Percentiles rank a stretch among this genome's conserved stretches.
phyloP scores from a whole-genome alignment of 306 rosid genomes.

The Urtica urens region DNA sequence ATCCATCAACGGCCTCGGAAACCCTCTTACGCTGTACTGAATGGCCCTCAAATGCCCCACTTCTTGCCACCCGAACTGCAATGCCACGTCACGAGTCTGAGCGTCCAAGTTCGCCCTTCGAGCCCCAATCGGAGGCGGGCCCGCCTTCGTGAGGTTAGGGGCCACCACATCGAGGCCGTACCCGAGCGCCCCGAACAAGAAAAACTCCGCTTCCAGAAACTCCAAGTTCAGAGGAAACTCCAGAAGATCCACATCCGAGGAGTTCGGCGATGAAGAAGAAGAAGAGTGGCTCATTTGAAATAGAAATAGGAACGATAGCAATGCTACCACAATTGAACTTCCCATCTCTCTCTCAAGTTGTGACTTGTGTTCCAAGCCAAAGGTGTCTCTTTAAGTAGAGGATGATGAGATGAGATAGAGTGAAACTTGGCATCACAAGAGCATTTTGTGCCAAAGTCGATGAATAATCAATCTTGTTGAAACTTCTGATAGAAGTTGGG shows the following conservation, averaged over 20 bases:
- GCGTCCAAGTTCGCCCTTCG: slow-evolving; percentile 25
- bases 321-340: slow-evolving; percentile 14
- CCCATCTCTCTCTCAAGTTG: not conserved
- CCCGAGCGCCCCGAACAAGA: slow-evolving; percentile 43
- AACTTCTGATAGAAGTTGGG: not conserved
- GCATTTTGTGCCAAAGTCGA: not conserved
- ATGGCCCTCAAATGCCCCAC: slow-evolving; percentile 78
- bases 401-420: not conserved
- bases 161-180: slow-evolving; percentile 42
- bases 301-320: slow-evolving; percentile 14
- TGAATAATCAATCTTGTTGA: not conserved
- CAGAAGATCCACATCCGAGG: slow-evolving; percentile 28
- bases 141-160: slow-evolving; percentile 36
- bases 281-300: slow-evolving; percentile 11
- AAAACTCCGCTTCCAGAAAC: slow-evolving; percentile 67
- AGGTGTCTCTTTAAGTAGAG: not conserved
- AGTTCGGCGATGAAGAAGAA: not conserved
- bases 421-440: slow-evolving; percentile 5
- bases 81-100: slow-evolving; percentile 25
- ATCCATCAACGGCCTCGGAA: slow-evolving; percentile 68
- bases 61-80: slow-evolving; percentile 56
- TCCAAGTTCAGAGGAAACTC: slow-evolving; percentile 59
- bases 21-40: slow-evolving; percentile 35
- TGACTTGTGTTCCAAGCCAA: slow-evolving; percentile 1
- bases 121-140: slow-evolving; percentile 54